Evolutionary conservation across 768 basidiomycete species (phyloP), one percentile per base, ranked within the genome.

Genomic region (Calvatia gigantea): DNA sequence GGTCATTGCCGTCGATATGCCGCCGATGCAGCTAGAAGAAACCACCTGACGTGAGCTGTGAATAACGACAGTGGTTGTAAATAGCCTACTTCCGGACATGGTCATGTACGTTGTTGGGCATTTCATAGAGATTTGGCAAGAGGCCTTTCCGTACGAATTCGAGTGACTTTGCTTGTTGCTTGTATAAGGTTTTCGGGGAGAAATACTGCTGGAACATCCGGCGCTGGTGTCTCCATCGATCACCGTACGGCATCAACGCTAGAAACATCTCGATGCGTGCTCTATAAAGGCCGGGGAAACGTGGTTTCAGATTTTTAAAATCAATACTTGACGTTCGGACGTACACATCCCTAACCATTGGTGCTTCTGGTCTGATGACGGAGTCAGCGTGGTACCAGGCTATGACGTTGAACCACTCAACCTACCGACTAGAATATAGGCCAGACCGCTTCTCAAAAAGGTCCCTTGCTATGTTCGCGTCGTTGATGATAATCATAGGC

Each of bases 361-460:
- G 28, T 7, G 17, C 4, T 5, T 32, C 17, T 6, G 41, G 41
- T 19, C 51, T 52, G 4, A 6, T 2, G 2, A 17, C 6, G 41
- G 25, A 25, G n/a, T 42, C 41, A 21, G 12, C 41, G 8, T 1
- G 7, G 12, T 31, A 11, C 33, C 21, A 43, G 6, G 5, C 6
- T 28, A 19, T 21, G n/a, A 14, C 12, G 2, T 38, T 19, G 6
- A 42, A 21, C 45, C 6, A 5, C 21, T 38, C 1, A 42, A 27
- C 54, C 5, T 4, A 35, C 19, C 60, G 39, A 45, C 67, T 67
- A 4, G 67, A 70, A 50, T 70, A 67, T 3, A 65, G 62, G 6
- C 63, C 62, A 4, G 67, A 63, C 17, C 64, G 59, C 44, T 62
- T 66, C 41, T 65, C 67, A 19, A 70, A 46, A 5, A 70, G 58